Conservation (phyloP, 495 filamentous ascomycete species). For the Delitschia confertaspora region DNA sequence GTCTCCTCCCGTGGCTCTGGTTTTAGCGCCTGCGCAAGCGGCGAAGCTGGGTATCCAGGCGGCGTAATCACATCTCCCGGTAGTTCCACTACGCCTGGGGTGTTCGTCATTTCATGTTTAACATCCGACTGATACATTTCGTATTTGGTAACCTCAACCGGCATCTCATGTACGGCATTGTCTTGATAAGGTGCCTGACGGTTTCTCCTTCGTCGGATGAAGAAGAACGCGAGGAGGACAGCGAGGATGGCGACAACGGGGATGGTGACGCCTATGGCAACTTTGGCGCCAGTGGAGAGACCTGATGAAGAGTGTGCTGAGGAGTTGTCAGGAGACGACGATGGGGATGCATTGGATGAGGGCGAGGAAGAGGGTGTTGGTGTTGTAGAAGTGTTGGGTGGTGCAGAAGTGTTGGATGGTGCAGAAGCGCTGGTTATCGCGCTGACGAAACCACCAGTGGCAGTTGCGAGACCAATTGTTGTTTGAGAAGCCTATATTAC, state of each 20-base stretch:
- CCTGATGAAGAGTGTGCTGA: constrained; percentile 8
- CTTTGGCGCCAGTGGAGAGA: constrained; percentile 11
- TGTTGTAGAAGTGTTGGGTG: neutral
- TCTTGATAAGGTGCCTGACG: neutral
- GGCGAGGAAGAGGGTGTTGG: neutral
- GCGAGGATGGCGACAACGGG: constrained; percentile 9
- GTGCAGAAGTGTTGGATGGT: neutral
- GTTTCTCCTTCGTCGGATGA: constrained; percentile 10
- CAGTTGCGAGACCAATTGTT: neutral
- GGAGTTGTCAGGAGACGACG: constrained; percentile 5
- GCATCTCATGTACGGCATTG: neutral
- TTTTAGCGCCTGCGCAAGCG: neutral
- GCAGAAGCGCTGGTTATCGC: too few species aligned
- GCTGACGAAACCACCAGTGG: too few species aligned
- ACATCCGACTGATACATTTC: neutral
- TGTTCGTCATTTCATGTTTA: constrained; percentile 9
- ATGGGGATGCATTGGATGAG: neutral
- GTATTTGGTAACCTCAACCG: neutral
- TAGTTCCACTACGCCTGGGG: constrained; percentile 5
- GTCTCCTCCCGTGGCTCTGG: neutral
- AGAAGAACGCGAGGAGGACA: constrained; percentile 8
- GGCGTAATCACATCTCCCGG: neutral
- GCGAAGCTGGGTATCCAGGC: neutral
- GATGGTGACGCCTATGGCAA: constrained; percentile 6
- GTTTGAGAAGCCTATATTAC: neutral